Evolutionary conservation across 352 stramenopile species (phyloP).

Genomic region (Pythium dissimile): DNA sequence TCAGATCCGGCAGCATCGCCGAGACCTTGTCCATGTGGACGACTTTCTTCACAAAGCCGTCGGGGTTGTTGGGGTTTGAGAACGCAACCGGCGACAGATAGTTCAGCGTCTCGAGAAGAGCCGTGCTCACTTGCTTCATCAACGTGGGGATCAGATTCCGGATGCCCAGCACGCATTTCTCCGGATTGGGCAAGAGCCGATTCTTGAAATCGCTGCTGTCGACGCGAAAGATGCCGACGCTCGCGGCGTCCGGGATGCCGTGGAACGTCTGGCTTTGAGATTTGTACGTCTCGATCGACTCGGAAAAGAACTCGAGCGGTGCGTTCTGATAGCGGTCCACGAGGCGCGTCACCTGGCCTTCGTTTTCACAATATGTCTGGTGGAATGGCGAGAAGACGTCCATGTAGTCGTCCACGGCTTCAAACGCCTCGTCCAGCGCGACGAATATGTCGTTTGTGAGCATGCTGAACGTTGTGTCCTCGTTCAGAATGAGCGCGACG

Average conservation of each 20-base stretch:
- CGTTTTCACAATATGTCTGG: conserved; percentile 85
- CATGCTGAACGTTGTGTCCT: conserved; percentile 76
- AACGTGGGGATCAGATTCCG: conserved; percentile 83
- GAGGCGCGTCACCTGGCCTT: conserved; percentile 58
- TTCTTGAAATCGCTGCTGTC: conserved; percentile 88
- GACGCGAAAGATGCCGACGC: conserved; percentile 92
- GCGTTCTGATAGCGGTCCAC: conserved; percentile 67
- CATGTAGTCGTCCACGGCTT: conserved; percentile 84
- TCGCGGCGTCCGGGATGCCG: conserved; percentile 77
- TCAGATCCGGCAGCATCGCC: conserved; percentile 59
- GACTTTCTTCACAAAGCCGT: conserved; percentile 87
- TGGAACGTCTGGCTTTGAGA: conserved; percentile 74
- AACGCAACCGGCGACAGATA: conserved; percentile 83
- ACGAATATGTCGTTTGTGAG: conserved; percentile 87
- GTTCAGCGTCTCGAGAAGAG: conserved; percentile 81
- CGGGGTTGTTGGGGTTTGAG: conserved; percentile 56
- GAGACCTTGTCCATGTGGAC: conserved; percentile 83
- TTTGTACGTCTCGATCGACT: conserved; percentile 83
- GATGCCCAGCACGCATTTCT: conserved; percentile 86
- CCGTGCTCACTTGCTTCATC: conserved; percentile 80
- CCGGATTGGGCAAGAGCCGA: conserved; percentile 83
- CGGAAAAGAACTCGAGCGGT: conserved; percentile 74
- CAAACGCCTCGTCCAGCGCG: conserved; percentile 73
- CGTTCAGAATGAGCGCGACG: conserved; percentile 77
- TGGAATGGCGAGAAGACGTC: conserved; percentile 88